Conservation (phyloP, 2,329 filamentous ascomycete species). For the Paraphoma chrysanthemicola region DNA sequence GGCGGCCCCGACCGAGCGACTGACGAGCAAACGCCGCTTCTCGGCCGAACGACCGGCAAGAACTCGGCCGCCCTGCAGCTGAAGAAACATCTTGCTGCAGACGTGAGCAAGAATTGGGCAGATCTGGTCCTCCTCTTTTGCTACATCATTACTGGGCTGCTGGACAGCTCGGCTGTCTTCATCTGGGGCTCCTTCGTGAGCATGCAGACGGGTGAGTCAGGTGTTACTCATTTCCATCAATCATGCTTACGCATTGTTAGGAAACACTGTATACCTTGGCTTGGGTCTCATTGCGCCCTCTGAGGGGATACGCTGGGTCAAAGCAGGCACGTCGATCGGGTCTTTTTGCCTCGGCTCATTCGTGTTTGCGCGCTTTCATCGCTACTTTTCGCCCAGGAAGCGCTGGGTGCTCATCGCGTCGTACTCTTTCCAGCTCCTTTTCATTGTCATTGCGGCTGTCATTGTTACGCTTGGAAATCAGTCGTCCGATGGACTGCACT, state of each 20-base stretch:
- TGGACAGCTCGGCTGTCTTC: conserved; percentile 77
- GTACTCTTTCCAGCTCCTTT: conserved; percentile 51
- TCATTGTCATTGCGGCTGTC: conserved; percentile 50
- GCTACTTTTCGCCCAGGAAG: conserved; percentile 65
- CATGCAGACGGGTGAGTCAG: conserved; percentile 75
- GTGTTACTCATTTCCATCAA: background rate
- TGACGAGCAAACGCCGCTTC: conserved; percentile 45
- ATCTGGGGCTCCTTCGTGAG: conserved; percentile 83
- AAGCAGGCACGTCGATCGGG: conserved; percentile 72
- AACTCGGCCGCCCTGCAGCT: conserved; percentile 26
- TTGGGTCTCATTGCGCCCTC: conserved; percentile 70
- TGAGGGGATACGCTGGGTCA: conserved; percentile 67
- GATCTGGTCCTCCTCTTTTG: conserved; percentile 74
- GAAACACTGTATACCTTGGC: conserved; percentile 81
- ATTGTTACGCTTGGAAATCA: conserved; percentile 52
- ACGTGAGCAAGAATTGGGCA: conserved; percentile 68
- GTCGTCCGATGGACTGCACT: conserved; percentile 51
- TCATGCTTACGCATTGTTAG: conserved; percentile 29
- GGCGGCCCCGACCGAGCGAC: conserved; percentile 12
- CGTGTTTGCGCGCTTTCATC: conserved; percentile 73
- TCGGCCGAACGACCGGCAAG: conserved; percentile 30
- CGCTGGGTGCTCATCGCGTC: conserved; percentile 68
- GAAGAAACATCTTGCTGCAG: conserved; percentile 46
- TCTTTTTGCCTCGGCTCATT: conserved; percentile 77
- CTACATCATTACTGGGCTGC: conserved; percentile 78